phyloP scores from a whole-genome alignment of 106 monocot species.

The Dendrobium chrysotoxum region DNA sequence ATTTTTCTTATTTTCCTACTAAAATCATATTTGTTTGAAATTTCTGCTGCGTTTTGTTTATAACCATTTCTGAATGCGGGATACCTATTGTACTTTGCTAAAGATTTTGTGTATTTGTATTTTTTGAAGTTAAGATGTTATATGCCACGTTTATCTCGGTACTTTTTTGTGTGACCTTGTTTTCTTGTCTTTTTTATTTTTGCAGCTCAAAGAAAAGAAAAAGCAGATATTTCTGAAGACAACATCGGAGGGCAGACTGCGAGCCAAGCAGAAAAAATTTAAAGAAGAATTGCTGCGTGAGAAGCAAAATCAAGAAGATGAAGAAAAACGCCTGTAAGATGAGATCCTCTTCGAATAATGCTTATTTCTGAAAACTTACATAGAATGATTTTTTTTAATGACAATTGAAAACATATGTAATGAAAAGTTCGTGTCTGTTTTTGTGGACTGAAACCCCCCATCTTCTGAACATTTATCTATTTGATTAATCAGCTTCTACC shows the following conservation, averaged over 20 bases:
- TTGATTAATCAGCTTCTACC: not conserved
- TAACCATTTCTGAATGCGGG: not conserved
- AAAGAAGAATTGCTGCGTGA: constrained; percentile 79
- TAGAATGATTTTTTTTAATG: not conserved
- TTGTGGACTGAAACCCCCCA: not conserved
- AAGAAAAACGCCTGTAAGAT: constrained; percentile 81
- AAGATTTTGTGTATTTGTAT: not conserved
- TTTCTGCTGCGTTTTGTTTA: not conserved
- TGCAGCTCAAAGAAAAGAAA: constrained; percentile 80
- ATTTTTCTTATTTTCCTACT: not conserved
- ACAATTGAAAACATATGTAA: not conserved
- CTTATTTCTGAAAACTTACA: constrained; percentile 3
- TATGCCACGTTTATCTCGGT: not conserved
- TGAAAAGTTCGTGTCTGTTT: not conserved
- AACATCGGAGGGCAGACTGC: constrained; percentile 72
- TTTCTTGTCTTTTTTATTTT: not conserved
- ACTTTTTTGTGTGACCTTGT: not conserved
- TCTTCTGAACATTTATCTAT: constrained; percentile 3
- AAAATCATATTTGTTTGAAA: not conserved
- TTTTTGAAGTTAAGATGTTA: not conserved
- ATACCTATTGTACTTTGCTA: not conserved
- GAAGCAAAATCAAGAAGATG: constrained; percentile 73
- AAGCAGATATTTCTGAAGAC: constrained; percentile 84
- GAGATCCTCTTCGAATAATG: not conserved
- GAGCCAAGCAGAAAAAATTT: constrained; percentile 71